Base-by-base conservation (phyloP, 768 basidiomycete species). In the Aureoboletus auriporus region DNA sequence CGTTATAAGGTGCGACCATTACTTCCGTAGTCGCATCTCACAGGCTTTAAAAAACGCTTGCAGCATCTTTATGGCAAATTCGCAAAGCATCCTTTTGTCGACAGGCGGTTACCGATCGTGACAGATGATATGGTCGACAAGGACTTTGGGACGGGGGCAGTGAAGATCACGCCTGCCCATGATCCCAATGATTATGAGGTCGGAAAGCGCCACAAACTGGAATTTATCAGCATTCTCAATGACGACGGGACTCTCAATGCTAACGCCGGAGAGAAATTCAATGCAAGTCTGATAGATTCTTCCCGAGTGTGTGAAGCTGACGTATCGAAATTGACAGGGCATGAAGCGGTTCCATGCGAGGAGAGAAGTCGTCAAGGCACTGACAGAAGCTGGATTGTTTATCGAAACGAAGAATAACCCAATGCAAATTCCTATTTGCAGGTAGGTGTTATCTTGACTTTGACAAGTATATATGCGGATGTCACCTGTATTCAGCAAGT, bases 181-280 rank as follows among this genome's bases (percentile, higher is more conserved):
- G 96, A 98, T 65, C 89, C 84, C 13, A 94, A 94, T 63, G 95
- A 98, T 76, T 98, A 95, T 68, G 92, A 93, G 55, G 93, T 93
- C 55, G 96, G 93, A 9, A 62, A 82, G 59, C 73, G 95, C 36
- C 92, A 98, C 64, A 81, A 84, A 11, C 75, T 99, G 17, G 84
- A 89, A 39, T 95, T 96, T 64, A 86, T 99, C 71, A 97, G 88
- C 59, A 86, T 98, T 54, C 66, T 98, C 59, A 96, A 96, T 61
- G 95, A 98, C 58, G 92, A 99, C 62, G 96, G 96, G 8, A 98
- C 95, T 1, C 78, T 94, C 65, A 98, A 97, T 63, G 82, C 75
- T 26, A 93, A 93, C 62, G 89, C 88, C 2, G 95, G 94, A 2
- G 75, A 76, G 46, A 75, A 71, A 44, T 96, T 91, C 71, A 73